phyloP scores from a whole-genome alignment of 148 eudicot species.

The Oxyria digyna region DNA sequence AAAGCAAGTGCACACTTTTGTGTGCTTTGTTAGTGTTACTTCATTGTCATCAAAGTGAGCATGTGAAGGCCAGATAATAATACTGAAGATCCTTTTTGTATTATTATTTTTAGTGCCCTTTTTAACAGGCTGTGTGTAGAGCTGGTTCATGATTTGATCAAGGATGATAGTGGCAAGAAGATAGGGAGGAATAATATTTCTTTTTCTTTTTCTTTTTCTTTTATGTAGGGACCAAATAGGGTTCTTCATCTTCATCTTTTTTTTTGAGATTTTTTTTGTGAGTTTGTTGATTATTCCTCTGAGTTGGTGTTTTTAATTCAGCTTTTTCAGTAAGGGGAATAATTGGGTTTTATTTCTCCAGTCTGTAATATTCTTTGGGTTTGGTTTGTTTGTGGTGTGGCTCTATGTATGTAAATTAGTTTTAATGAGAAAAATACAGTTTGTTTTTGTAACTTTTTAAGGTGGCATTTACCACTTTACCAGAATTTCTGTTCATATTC shows the following conservation, averaged over 20 bases:
- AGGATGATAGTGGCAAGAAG: not conserved
- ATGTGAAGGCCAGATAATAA: conserved; percentile 5
- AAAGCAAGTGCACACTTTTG: not conserved
- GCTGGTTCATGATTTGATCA: not conserved
- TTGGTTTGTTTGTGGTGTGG: not conserved
- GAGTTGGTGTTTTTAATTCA: not conserved
- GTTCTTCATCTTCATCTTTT: not conserved
- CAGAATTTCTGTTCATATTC: not conserved
- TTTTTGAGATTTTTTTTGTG: not conserved
- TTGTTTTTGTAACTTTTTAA: not conserved
- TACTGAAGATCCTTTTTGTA: not conserved
- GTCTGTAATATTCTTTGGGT: conserved; percentile 1
- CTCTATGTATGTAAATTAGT: not conserved
- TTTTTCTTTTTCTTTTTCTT: not conserved
- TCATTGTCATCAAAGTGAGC: not conserved
- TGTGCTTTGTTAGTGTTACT: not conserved
- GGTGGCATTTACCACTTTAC: not conserved
- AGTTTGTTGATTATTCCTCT: not conserved
- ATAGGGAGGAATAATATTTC: not conserved
- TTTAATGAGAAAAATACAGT: not conserved
- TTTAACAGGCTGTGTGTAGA: conserved; percentile 5
- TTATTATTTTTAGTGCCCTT: not conserved
- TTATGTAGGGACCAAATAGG: not conserved
- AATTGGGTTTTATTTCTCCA: conserved; percentile 2
- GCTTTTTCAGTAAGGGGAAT: not conserved